Base-by-base conservation (phyloP, 2,329 filamentous ascomycete species). In the Aureobasidium sp. region DNA sequence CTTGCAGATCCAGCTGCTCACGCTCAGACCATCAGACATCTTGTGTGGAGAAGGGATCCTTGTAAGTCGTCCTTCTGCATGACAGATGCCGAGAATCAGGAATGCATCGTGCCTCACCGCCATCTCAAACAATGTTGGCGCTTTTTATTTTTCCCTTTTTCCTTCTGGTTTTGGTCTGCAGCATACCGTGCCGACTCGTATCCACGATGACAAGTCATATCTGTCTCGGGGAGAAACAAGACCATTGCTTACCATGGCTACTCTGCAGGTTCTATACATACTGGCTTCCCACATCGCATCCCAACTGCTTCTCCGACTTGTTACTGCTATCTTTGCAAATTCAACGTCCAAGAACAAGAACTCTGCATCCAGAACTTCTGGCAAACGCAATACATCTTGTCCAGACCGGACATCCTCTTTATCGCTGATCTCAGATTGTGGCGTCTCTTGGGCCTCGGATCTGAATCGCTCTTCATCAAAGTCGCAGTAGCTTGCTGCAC, bases 51-150 rank as follows among this genome's bases (percentile, higher is more conserved):
- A 50, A 43, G 24, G 20, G 17, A 50, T 60, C 57, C 57, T 60
- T 60, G 57, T 60, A 60, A 60, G 57, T 51, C 44, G 15, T 46
- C 26, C 36, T 51, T 51, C 46, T 60, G 57, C 57, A 60, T 60
- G 57, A 60, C 57, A 60, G 57, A 50, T 60, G 57, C 57, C 57
- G 57, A 60, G 17, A 47, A 48, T 15, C 46, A 50, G 57, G 57
- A 60, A 60, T 60, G 57, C 57, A 43, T 51, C 46, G 9, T 60
- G 43, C 57, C 57, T 60, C 57, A 60, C 57, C 57, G 57, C 57
- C n/a, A 60, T 60, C 34, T 60, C 57, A 26, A 59, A 59, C 20
- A 37, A 47, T 39, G 43, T 37, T 29, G 55, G 43, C 27, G 53
- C 55, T 48, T 47, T 34, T 59, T 57, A 36, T 41, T 60, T 51